A percentile compares a stretch with the other conserved stretches of the same genome.
These are phyloP conservation scores for Linderniella brevidens DNA, from an alignment of 257 asterid species.

Conservation along the genomic window DNA sequence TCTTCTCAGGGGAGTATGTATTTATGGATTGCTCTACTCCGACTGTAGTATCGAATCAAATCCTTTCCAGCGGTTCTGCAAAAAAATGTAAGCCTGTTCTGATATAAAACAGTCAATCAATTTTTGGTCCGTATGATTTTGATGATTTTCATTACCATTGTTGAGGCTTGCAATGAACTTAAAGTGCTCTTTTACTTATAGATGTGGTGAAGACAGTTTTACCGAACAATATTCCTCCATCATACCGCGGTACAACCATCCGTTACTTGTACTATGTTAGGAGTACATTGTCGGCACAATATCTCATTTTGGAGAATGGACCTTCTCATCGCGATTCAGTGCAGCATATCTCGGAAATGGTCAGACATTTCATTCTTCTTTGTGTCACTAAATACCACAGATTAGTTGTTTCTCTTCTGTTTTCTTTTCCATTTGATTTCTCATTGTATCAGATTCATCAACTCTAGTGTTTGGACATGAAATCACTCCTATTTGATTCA, in stretches of 20 bases:
- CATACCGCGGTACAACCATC: slow-evolving; percentile 79
- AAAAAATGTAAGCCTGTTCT: slow-evolving; percentile 48
- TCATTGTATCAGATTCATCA: too few species aligned
- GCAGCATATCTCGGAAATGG: slow-evolving; percentile 47
- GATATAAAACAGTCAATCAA: background rate
- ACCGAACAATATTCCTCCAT: slow-evolving; percentile 66
- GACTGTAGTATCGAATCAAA: slow-evolving; percentile 48
- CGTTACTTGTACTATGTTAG: slow-evolving; percentile 61
- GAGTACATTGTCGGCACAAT: slow-evolving; percentile 44
- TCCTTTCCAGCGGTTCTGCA: slow-evolving; percentile 30
- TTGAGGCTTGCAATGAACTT: too few species aligned
- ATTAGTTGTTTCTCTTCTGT: too few species aligned
- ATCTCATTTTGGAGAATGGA: slow-evolving; percentile 42
- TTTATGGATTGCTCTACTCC: slow-evolving; percentile 66
- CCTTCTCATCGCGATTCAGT: slow-evolving; percentile 33
- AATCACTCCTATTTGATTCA: too few species aligned
- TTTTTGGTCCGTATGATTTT: background rate
- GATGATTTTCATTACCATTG: background rate
- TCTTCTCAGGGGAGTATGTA: slow-evolving; percentile 52
- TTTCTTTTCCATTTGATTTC: background rate
- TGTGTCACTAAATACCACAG: background rate
- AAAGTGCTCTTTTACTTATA: slow-evolving; percentile 19
- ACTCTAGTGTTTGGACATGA: too few species aligned
- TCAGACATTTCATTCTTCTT: slow-evolving; percentile 15
- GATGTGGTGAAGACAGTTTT: slow-evolving; percentile 55